A percentile compares a stretch with the other conserved stretches of the same genome.
These are phyloP conservation scores for Skeletonema marinoi DNA, from an alignment of 108 stramenopile genomes.

Conservation along the genomic window DNA sequence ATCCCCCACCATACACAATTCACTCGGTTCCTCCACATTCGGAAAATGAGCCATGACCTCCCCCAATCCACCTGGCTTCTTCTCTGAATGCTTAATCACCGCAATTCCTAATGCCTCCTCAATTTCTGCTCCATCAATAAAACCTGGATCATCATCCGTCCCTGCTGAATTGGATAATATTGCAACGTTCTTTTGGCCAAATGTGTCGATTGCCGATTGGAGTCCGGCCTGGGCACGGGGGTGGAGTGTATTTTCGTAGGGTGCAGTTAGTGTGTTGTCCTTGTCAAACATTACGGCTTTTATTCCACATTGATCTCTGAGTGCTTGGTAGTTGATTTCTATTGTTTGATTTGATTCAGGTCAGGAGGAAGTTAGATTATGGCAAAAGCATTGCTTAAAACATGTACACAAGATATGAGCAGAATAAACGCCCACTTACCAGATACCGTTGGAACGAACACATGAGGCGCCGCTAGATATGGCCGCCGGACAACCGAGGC, in stretches of 20 bases:
- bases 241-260: slow-evolving; percentile 82
- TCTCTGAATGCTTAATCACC: slow-evolving; percentile 88
- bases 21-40: slow-evolving; percentile 65
- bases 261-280: slow-evolving; percentile 95
- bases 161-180: slow-evolving; percentile 95
- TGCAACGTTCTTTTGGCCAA: slow-evolving; percentile 77
- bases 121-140: slow-evolving; percentile 73
- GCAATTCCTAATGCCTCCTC: slow-evolving; percentile 84
- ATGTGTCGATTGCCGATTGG: slow-evolving; percentile 66
- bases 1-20: slow-evolving; percentile 93
- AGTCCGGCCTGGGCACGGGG: slow-evolving; percentile 61
- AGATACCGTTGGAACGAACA: slow-evolving; percentile 72
- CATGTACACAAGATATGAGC: not conserved
- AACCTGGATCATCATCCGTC: slow-evolving; percentile 83
- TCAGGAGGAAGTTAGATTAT: not conserved
- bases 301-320: slow-evolving; percentile 80
- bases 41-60: slow-evolving; percentile 85
- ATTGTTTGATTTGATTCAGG: not conserved
- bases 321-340: slow-evolving; percentile 76
- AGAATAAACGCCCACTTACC: slow-evolving; percentile 32
- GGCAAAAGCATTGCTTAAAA: not conserved
- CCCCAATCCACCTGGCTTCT: slow-evolving; percentile 90
- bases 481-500: slow-evolving; percentile 80
- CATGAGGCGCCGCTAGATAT: slow-evolving; percentile 74
- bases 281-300: slow-evolving; percentile 88